Base-by-base conservation (phyloP, 2,329 filamentous ascomycete species). In the Trichoderma atrobrunneum region DNA sequence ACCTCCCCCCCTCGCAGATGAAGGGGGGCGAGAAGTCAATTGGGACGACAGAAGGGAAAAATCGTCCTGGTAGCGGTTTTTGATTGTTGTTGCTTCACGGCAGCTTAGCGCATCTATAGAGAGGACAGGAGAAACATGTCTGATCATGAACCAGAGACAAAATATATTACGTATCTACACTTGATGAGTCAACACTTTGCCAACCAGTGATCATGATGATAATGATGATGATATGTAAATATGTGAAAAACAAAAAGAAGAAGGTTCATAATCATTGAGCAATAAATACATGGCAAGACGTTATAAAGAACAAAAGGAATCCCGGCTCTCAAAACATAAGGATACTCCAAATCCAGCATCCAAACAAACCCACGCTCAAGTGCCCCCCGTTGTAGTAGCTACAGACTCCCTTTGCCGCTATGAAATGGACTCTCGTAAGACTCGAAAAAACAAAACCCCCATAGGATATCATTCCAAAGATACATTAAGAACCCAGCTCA, bases 31-130 rank as follows among this genome's bases (percentile, higher is more conserved):
- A 51, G 26, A 34, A 43, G 21, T 12, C 26, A 18, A 61, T 36
- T 54, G 39, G 30, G 67, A 54, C 21, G 57, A 34, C 28, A 24
- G 34, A 43, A 48, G 56, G 60, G 60, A 16, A 21, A 48, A 71
- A 62, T 43, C 68, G 72, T 73, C 64, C 70, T 59, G 54, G 48
- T 71, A 76, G 74, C 74, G 75, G 74, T 73, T 68, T 70, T 60
- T 34, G 12, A 24, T 43, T 74, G 51, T 70, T 70, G 59, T 73
- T 72, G 68, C 70, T 75, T 75, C 66, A 73, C 67, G 54, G 61
- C 62, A 71, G 73, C 72, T 70, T 74, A 74, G 75, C 75, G 73
- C 68, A 73, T 72, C 54, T 54, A 70, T 70, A 70, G 67, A 74
- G 57, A 72, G 24, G 57, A 34, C 34, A 63, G 48, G 59, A 57